These are phyloP conservation scores for Rhinocladiella mackenziei DNA, from an alignment of 2,329 filamentous ascomycete species.

Conservation along the genomic window DNA sequence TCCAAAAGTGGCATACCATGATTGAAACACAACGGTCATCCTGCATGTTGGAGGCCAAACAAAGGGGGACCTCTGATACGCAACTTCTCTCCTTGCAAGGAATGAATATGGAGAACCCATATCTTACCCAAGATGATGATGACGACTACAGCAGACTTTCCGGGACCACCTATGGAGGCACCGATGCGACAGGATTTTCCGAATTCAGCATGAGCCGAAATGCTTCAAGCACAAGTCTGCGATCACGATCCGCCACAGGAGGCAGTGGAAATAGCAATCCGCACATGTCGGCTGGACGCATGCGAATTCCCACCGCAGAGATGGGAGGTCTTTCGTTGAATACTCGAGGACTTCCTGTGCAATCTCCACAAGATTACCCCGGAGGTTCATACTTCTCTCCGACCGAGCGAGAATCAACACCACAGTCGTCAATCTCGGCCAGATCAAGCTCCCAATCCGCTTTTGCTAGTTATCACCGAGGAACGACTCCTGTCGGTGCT, in stretches of 20 bases:
- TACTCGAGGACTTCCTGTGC: constrained; percentile 31
- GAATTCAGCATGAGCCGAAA: constrained; percentile 60
- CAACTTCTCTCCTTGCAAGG: constrained; percentile 77
- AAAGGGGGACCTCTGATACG: constrained; percentile 52
- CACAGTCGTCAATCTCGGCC: constrained; percentile 50
- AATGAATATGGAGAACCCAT: constrained; percentile 76
- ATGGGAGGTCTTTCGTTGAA: constrained; percentile 25
- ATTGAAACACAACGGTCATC: constrained; percentile 68
- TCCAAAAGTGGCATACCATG: constrained; percentile 85
- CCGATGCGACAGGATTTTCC: constrained; percentile 39
- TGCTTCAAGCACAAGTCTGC: constrained; percentile 68
- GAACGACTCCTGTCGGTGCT: constrained; percentile 58
- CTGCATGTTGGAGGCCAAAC: constrained; percentile 48
- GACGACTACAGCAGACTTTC: constrained; percentile 40
- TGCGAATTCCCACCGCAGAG: constrained; percentile 19
- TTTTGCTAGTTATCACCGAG: constrained; percentile 76
- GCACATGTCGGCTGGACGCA: constrained; percentile 22
- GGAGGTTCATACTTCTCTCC: constrained; percentile 95
- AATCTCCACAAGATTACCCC: constrained; percentile 59
- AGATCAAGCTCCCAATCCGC: constrained; percentile 52
- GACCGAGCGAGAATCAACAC: constrained; percentile 55
- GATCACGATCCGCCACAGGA: constrained; percentile 70
- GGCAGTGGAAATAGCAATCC: constrained; percentile 45
- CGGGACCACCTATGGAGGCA: constrained; percentile 29
- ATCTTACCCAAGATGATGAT: constrained; percentile 58